A percentile compares a stretch with the other conserved stretches of the same genome.
These are phyloP conservation scores for Paecilomyces niveus DNA, from an alignment of 2,329 filamentous ascomycete species.

Conservation along the genomic window DNA sequence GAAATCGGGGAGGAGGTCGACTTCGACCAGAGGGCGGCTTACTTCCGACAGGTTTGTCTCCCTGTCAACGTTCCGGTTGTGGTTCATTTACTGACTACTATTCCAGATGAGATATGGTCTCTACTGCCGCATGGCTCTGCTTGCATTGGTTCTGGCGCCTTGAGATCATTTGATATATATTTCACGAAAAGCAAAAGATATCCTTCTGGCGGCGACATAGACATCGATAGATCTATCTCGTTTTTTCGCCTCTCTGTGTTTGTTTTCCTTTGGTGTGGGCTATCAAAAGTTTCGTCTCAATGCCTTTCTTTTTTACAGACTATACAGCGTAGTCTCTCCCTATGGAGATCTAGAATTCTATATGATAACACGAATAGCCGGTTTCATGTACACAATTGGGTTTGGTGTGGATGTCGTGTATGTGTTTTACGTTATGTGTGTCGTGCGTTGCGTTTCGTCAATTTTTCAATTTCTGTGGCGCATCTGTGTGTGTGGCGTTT, in stretches of 20 bases:
- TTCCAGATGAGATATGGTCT: constrained; percentile 90
- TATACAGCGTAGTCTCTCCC: background rate
- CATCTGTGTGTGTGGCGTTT: background rate
- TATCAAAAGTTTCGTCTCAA: background rate
- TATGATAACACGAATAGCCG: background rate
- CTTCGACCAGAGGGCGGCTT: constrained; percentile 92
- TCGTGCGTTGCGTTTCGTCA: background rate
- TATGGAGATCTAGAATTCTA: background rate
- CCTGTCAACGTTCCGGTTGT: background rate
- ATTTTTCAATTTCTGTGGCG: background rate
- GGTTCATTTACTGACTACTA: constrained; percentile 34
- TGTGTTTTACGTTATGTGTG: background rate
- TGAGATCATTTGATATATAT: constrained; percentile 11
- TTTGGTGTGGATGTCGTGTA: background rate
- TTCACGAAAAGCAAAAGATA: background rate
- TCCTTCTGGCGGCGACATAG: background rate
- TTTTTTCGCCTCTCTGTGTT: background rate
- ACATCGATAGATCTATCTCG: background rate
- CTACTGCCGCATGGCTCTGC: constrained; percentile 94
- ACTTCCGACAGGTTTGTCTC: constrained; percentile 91
- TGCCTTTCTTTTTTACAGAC: background rate
- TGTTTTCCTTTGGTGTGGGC: background rate
- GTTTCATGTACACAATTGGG: background rate
- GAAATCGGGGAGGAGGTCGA: constrained; percentile 96
- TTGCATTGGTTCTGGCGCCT: constrained; percentile 80